Percentiles rank a stretch among this genome's conserved stretches.
Conservation (phyloP, 768 basidiomycete genomes). For the Macrolepiota fuliginosa region DNA sequence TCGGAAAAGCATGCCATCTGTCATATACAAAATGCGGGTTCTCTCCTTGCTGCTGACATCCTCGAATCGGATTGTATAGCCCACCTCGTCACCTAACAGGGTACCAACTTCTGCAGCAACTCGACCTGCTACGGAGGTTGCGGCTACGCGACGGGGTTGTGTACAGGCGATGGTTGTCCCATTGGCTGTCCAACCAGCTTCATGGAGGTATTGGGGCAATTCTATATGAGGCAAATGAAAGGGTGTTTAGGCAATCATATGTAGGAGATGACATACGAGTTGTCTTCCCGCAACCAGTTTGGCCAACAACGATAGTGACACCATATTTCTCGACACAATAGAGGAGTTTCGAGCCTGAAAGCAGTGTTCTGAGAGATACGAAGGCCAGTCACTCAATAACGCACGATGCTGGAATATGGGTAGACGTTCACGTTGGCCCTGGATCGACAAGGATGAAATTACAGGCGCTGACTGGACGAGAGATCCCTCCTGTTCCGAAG, state of each 20-base stretch:
- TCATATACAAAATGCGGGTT: constrained; percentile 93
- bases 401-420: constrained; percentile 90
- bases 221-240: constrained; percentile 53
- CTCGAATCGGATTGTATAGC: constrained; percentile 97
- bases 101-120: constrained; percentile 93
- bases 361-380: background rate
- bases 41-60: constrained; percentile 82
- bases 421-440: constrained; percentile 74
- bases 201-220: constrained; percentile 91
- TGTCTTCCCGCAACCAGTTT: constrained; percentile 97
- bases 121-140: constrained; percentile 88
- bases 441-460: constrained; percentile 56
- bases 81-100: constrained; percentile 90
- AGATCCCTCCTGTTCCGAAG: constrained; percentile 70
- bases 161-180: constrained; percentile 90
- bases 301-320: constrained; percentile 86
- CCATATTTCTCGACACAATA: constrained; percentile 83
- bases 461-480: constrained; percentile 65
- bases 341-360: constrained; percentile 71
- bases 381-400: constrained; percentile 20
- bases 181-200: constrained; percentile 88
- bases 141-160: constrained; percentile 90
- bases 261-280: constrained; percentile 64
- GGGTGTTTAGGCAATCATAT: background rate
- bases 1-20: constrained; percentile 97